These are phyloP conservation scores for Penicillium chermesinum DNA, from an alignment of 495 filamentous ascomycete species.

Conservation along the genomic window DNA sequence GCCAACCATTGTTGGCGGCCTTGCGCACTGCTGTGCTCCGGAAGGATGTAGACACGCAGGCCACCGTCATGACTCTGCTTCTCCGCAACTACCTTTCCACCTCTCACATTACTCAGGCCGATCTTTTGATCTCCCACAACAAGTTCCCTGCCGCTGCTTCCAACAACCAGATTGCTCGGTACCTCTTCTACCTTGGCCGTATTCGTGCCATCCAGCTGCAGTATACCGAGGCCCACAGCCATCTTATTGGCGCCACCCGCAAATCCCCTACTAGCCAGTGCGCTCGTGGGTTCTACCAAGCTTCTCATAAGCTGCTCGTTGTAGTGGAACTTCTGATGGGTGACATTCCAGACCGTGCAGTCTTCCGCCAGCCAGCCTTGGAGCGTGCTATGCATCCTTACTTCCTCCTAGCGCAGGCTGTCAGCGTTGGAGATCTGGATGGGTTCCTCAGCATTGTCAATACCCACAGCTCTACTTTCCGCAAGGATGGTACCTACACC, in stretches of 20 bases:
- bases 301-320: slow-evolving; percentile 86
- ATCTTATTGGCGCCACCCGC: slow-evolving; percentile 83
- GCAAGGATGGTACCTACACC: slow-evolving; percentile 90
- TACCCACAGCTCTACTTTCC: slow-evolving; percentile 75
- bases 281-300: slow-evolving; percentile 90
- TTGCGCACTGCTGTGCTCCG: slow-evolving; percentile 89
- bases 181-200: slow-evolving; percentile 91
- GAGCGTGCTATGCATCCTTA: slow-evolving; percentile 87
- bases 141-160: slow-evolving; percentile 88
- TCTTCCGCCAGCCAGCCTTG: slow-evolving; percentile 82
- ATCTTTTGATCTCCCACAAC: slow-evolving; percentile 90
- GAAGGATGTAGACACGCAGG: slow-evolving; percentile 94
- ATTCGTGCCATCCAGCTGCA: slow-evolving; percentile 93
- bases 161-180: slow-evolving; percentile 96
- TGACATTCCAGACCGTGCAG: slow-evolving; percentile 90
- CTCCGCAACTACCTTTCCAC: slow-evolving; percentile 95
- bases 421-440: slow-evolving; percentile 89
- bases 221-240: slow-evolving; percentile 95
- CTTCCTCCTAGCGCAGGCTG: slow-evolving; percentile 86
- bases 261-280: slow-evolving; percentile 88
- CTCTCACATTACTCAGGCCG: slow-evolving; percentile 94
- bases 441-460: slow-evolving; percentile 82
- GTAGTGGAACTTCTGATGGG: slow-evolving; percentile 98
- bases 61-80: slow-evolving; percentile 87
- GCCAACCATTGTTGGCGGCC: slow-evolving; percentile 78